Evolutionary conservation across 768 basidiomycete species (phyloP).

Genomic region (Phlebiopsis gigantea): DNA sequence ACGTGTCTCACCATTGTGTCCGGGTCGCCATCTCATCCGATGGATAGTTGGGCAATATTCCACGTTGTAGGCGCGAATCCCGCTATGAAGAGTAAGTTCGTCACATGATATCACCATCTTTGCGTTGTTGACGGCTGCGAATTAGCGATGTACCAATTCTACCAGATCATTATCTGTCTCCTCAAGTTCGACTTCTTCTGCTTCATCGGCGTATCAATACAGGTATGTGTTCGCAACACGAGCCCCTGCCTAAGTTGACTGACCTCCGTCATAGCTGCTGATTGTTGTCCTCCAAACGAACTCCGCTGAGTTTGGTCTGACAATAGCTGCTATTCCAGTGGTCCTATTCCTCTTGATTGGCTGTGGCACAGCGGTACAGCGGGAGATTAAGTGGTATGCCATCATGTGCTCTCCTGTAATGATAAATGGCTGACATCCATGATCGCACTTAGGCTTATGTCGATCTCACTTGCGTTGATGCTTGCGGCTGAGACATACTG

Average conservation of each 20-base stretch:
- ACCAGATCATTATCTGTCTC: constrained; percentile 82
- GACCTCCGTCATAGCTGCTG: constrained; percentile 49
- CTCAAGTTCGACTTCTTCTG: constrained; percentile 90
- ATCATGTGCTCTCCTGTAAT: not conserved
- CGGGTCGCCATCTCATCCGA: not conserved
- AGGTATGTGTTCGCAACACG: constrained; percentile 34
- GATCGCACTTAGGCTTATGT: constrained; percentile 55
- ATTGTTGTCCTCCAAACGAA: constrained; percentile 64
- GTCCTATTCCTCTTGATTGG: constrained; percentile 62
- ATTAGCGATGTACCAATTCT: constrained; percentile 82
- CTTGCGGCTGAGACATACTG: constrained; percentile 72
- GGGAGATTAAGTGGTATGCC: constrained; percentile 72
- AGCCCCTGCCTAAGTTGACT: not conserved
- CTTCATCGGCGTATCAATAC: constrained; percentile 85
- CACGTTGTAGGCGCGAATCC: constrained; percentile 85
- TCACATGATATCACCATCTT: not conserved
- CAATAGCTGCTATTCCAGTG: constrained; percentile 78
- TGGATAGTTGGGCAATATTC: constrained; percentile 82
- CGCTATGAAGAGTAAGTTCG: constrained; percentile 66
- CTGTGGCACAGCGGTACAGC: constrained; percentile 66
- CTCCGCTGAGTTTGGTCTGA: constrained; percentile 76
- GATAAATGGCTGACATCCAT: not conserved
- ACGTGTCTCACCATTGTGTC: constrained; percentile 19
- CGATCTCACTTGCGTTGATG: constrained; percentile 68
- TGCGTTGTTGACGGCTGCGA: not conserved